A percentile compares a stretch with the other conserved stretches of the same genome.
Evolutionary conservation across 1,284 basidiomycete genomes (phyloP).

Genomic region (Apiotrichum domesticum): DNA sequence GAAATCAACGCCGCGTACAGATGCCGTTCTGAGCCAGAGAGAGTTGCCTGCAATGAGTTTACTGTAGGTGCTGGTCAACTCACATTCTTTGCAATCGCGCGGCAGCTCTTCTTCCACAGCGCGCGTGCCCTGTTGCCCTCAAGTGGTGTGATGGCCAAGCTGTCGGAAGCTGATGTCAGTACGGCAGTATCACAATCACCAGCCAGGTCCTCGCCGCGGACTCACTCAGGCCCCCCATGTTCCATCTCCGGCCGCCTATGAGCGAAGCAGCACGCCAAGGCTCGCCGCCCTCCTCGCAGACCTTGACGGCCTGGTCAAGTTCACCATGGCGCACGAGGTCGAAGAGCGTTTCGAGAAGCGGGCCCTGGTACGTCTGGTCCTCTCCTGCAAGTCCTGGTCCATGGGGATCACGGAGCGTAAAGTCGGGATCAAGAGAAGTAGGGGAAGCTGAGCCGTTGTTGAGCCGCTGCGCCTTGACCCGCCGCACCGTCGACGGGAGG

Average conservation of each 20-base stretch:
- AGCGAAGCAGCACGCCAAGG: conserved; percentile 62
- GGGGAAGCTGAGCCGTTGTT: conserved; percentile 5
- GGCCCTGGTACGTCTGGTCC: conserved; percentile 40
- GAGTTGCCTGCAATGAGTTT: conserved; percentile 51
- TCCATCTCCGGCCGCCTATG: conserved; percentile 47
- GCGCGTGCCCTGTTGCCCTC: conserved; percentile 64
- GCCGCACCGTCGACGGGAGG: conserved; percentile 38
- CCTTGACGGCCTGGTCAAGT: conserved; percentile 71
- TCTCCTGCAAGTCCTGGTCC: conserved; percentile 37
- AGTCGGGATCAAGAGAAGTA: conserved; percentile 41
- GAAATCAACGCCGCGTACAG: conserved; percentile 85
- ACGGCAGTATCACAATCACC: too few relatives aligned
- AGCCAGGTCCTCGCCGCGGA: not conserved
- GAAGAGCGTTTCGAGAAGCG: conserved; percentile 39
- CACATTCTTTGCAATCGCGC: conserved; percentile 70
- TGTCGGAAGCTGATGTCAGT: conserved; percentile 47
- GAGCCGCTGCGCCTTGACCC: conserved; percentile 25
- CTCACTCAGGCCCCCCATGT: conserved; percentile 41
- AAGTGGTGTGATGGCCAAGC: conserved; percentile 15
- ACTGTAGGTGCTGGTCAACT: conserved; percentile 22
- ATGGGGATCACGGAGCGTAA: conserved; percentile 40
- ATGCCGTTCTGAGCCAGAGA: conserved; percentile 70
- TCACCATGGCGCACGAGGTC: conserved; percentile 54
- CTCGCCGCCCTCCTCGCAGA: conserved; percentile 77
- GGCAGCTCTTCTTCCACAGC: conserved; percentile 80